Evolutionary conservation across 2,329 filamentous ascomycete genomes (phyloP), one percentile per base, ranked within the genome.

Genomic region (Colletotrichum sp.): DNA sequence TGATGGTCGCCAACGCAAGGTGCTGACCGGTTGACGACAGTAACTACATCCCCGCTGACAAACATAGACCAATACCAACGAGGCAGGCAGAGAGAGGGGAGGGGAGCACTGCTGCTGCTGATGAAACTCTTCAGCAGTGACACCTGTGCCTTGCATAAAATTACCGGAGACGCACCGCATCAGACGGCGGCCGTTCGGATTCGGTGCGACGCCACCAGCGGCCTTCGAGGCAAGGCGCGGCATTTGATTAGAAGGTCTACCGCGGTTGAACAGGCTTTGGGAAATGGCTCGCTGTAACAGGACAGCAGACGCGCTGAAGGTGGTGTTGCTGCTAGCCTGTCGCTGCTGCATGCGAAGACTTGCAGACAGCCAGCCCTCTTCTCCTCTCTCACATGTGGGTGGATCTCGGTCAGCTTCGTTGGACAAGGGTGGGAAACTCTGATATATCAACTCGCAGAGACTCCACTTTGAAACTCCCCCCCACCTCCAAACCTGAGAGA

Each of bases 101-200:
- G 58, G 58, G 58, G 28, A 52, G 43, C 43, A 52, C 43, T 52
- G 43, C 13, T 59, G 7, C 16, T 24, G 48, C 14, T n/a, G 52
- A 36, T 66, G 68, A 72, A 72, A 72, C 52, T 52, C 6, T 18
- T 61, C 16, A 66, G 52, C 58, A 56, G 36, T 55, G 68, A 55
- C 38, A 61, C 28, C 36, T 38, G 69, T 62, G 55, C 55, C 72
- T 74, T 71, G 68, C 72, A 74, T 71, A n/a, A 52, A 21, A 70
- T 64, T 16, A 58, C 48, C 52, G 36, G 30, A 24, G 43, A 66
- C 62, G 55, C 62, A 24, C 32, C 52, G 63, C 32, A 38, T 12
- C 30, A 28, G 26, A 24, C 13, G 18, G 61, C 55, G 48, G 43
- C 55, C 34, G 61, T 26, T 12, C n/a, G 67, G 36, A 73, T 16